Conservation (phyloP, 129 eudicot genomes). For the Artemisia argyi region DNA sequence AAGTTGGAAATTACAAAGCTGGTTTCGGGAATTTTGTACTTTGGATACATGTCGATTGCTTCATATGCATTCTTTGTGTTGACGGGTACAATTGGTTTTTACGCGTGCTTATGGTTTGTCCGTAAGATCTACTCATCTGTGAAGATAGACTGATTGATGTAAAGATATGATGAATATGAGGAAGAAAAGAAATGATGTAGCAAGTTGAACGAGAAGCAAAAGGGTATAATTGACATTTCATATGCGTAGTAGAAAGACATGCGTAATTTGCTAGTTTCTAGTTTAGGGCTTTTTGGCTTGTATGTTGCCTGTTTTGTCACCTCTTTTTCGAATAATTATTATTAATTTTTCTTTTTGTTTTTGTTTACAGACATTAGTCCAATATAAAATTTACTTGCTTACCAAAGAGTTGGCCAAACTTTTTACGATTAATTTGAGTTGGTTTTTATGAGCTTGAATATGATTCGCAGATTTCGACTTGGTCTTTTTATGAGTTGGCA, state of each 20-base stretch:
- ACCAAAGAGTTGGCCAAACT: neutral
- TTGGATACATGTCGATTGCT: conserved; percentile 83
- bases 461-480: no score
- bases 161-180: conserved; percentile 26
- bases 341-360: neutral
- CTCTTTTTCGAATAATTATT: conserved; percentile 12
- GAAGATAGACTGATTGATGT: conserved; percentile 68
- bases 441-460: no score
- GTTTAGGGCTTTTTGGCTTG: conserved; percentile 24
- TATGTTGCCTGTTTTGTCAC: conserved; percentile 28
- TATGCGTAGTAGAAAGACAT: conserved; percentile 15
- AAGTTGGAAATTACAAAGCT: conserved; percentile 78
- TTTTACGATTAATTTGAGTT: neutral
- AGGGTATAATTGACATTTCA: conserved; percentile 23
- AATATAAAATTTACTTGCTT: conserved; percentile 8
- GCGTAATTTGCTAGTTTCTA: conserved; percentile 25
- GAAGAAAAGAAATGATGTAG: conserved; percentile 14
- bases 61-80: conserved; percentile 80
- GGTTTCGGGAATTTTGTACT: conserved; percentile 81
- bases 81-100: conserved; percentile 84
- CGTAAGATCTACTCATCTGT: conserved; percentile 84
- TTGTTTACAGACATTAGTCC: neutral
- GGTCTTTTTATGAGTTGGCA: no score
- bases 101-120: conserved; percentile 89
- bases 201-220: conserved; percentile 22